Conservation (phyloP, 2,329 filamentous ascomycete genomes). For the Emergomyces pasteurianus region DNA sequence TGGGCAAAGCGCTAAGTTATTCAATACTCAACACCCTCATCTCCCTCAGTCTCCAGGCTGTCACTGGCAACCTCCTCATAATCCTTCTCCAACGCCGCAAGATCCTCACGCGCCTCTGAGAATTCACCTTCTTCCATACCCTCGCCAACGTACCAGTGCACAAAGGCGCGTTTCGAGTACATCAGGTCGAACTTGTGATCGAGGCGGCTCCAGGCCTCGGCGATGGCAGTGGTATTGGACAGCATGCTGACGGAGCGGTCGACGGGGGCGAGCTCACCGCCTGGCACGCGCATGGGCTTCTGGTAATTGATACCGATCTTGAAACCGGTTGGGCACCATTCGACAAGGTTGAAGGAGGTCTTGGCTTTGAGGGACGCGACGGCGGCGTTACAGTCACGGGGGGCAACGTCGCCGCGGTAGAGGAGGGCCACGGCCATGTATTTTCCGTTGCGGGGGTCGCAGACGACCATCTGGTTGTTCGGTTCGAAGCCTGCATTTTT, state of each 20-base stretch:
- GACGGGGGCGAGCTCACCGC: slow-evolving; percentile 42
- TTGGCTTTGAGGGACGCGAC: slow-evolving; percentile 53
- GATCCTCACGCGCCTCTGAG: slow-evolving; percentile 73
- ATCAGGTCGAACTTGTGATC: slow-evolving; percentile 60
- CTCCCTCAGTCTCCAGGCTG: slow-evolving; percentile 50
- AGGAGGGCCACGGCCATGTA: slow-evolving; percentile 58
- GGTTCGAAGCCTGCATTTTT: slow-evolving; percentile 48
- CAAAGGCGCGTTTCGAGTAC: slow-evolving; percentile 58
- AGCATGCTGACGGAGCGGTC: slow-evolving; percentile 50
- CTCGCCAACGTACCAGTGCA: slow-evolving; percentile 72
- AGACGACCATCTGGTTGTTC: slow-evolving; percentile 59
- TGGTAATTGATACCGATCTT: slow-evolving; percentile 59
- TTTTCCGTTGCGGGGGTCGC: slow-evolving; percentile 54
- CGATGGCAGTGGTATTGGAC: slow-evolving; percentile 55
- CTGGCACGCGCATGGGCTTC: slow-evolving; percentile 42
- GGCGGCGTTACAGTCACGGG: slow-evolving; percentile 48
- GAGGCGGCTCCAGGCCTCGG: slow-evolving; percentile 52
- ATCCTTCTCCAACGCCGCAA: slow-evolving; percentile 74
- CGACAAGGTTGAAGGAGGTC: slow-evolving; percentile 52
- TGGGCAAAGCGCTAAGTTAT: not conserved
- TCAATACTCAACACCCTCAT: slow-evolving; percentile 34
- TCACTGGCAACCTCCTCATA: slow-evolving; percentile 76
- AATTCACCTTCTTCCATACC: slow-evolving; percentile 91
- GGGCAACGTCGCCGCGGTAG: slow-evolving; percentile 55
- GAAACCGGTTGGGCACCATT: slow-evolving; percentile 59